Base-by-base conservation (phyloP, 2,329 filamentous ascomycete genomes). In the Penicillium sclerotiorum region DNA sequence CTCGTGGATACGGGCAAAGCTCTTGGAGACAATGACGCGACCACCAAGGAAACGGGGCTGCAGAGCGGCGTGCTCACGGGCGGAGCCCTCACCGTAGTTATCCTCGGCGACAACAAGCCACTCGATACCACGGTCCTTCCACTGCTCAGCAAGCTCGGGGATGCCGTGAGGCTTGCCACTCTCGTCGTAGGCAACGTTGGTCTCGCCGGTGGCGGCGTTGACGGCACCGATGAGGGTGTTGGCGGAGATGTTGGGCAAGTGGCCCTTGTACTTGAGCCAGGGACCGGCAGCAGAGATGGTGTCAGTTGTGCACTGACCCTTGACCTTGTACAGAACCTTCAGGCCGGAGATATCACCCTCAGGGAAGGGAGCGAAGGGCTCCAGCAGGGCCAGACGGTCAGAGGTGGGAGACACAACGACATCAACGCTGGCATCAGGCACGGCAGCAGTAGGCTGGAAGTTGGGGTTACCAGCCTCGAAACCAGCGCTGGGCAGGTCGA, bases 181-280 rank as follows among this genome's bases (percentile, higher is more conserved):
- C 50, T 88, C 76, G 71, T 99, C 94, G 75, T 95, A 94, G 5
- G 93, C 94, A 17, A 83, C 86, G 72, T 97, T 97, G 57, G 94
- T 92, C 73, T 96, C 92, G 61, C 87, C 88, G 0, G 93, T 99
- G 55, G 89, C 90, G 36, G 89, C 91, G 73, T 96, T 96, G 68
- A 92, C 81, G 52, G 94, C 94, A 41, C 91, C 94, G 74, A 96
- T 96, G 57, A 99, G 85, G 1, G 94, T 99, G 82, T 99, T 99
- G 68, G 90, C 90, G 59, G 86, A 88, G 71, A 99, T 99, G 79
- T 99, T 99, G 71, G 93, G 90, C 55, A 99, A 84, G 74, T 99
- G 94, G 55, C 94, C 94, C 80, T 97, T 97, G 84, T 96, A 99
- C 76, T 96, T 97, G 60, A 99, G 83, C 92, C 92, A 97, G 8